Percentiles rank a stretch among this genome's conserved stretches.
These are phyloP conservation scores for Penicillium bovifimosum DNA, from an alignment of 495 filamentous ascomycete genomes.

Conservation along the genomic window DNA sequence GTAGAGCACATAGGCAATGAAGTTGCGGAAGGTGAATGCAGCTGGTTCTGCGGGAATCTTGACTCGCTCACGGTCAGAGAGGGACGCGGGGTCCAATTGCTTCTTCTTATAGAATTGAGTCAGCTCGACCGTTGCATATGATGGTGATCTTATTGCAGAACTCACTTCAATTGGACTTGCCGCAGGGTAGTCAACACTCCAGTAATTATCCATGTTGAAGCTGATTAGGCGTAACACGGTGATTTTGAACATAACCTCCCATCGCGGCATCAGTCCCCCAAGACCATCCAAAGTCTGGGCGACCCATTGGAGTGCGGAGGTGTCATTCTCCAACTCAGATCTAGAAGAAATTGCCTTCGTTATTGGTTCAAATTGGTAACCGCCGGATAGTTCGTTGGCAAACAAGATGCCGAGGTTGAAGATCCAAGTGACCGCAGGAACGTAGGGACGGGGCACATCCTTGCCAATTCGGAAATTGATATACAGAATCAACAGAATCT, in stretches of 20 bases:
- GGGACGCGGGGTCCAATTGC: slow-evolving; percentile 75
- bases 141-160: neutral
- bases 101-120: slow-evolving; percentile 92
- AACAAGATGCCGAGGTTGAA: slow-evolving; percentile 88
- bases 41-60: slow-evolving; percentile 60
- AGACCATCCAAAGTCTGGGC: slow-evolving; percentile 63
- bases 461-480: slow-evolving; percentile 78
- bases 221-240: slow-evolving; percentile 90
- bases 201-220: slow-evolving; percentile 96
- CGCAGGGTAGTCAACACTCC: slow-evolving; percentile 65
- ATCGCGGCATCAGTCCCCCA: slow-evolving; percentile 77
- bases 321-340: slow-evolving; percentile 23
- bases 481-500: slow-evolving; percentile 73
- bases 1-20: slow-evolving; percentile 83
- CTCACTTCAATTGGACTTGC: slow-evolving; percentile 80
- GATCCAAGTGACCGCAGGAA: slow-evolving; percentile 79
- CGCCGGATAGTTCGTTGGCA: slow-evolving; percentile 76
- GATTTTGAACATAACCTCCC: slow-evolving; percentile 96
- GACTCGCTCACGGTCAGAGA: slow-evolving; percentile 85
- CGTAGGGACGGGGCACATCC: slow-evolving; percentile 55
- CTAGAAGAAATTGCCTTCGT: slow-evolving; percentile 45
- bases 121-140: slow-evolving; percentile 5
- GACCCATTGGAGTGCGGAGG: slow-evolving; percentile 49
- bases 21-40: slow-evolving; percentile 76
- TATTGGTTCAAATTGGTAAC: slow-evolving; percentile 66